phyloP scores from a whole-genome alignment of 371 early-diverging fungal genomes.

The Sporodiniella umbellata region DNA sequence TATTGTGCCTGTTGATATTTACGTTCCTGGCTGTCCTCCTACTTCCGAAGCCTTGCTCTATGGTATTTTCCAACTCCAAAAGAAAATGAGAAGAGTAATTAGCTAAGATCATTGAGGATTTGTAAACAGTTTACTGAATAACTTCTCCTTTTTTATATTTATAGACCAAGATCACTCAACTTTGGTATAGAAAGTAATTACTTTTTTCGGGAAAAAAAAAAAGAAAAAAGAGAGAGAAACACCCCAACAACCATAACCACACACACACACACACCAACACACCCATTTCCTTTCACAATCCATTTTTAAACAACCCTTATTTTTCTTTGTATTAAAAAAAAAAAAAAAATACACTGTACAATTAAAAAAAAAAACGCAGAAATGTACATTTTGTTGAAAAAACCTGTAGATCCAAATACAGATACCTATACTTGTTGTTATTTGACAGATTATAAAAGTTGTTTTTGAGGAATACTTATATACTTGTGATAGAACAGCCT shows the following conservation, averaged over 20 bases:
- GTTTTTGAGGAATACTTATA: too few relatives aligned
- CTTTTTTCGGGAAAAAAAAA: too few relatives aligned
- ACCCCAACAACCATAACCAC: conserved; percentile 3
- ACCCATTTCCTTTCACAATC: background rate
- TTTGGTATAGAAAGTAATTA: conserved; percentile 61
- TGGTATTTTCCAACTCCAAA: conserved; percentile 96
- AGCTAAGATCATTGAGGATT: conserved; percentile 11
- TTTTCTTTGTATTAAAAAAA: too few relatives aligned
- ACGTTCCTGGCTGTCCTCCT: conserved; percentile 98
- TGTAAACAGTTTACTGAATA: background rate
- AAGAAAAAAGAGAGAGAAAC: background rate
- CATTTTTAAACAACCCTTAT: background rate
- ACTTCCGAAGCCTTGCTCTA: conserved; percentile 96
- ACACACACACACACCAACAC: conserved; percentile 1
- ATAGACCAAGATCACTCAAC: conserved; percentile 52
- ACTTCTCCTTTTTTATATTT: background rate
- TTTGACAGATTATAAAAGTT: too few relatives aligned
- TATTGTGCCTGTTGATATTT: conserved; percentile 95
- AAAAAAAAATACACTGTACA: too few relatives aligned
- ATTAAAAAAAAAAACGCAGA: too few relatives aligned
- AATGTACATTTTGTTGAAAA: too few relatives aligned
- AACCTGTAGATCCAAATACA: too few relatives aligned
- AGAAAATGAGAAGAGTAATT: conserved; percentile 90
- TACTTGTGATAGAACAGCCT: too few relatives aligned
- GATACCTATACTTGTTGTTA: too few relatives aligned